A percentile compares a stretch with the other conserved stretches of the same genome.
phyloP scores from a whole-genome alignment of 225 moss, liverwort and hornwort species.

The Thuidium tamariscinum region DNA sequence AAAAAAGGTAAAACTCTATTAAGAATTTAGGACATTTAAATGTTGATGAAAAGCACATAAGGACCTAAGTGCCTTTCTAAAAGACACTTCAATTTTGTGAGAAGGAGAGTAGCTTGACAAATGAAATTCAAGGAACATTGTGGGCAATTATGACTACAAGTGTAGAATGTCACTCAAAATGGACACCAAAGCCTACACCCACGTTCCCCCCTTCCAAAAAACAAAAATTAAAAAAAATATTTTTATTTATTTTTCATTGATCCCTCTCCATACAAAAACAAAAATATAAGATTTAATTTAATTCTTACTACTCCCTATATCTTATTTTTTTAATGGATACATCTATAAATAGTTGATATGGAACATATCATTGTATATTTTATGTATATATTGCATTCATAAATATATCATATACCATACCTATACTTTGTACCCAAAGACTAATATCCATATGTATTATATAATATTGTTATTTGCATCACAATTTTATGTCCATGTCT shows the following conservation, averaged over 20 bases:
- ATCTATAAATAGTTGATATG: neutral
- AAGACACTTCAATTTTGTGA: neutral
- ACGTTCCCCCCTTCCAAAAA: accelerated
- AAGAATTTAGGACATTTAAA: neutral
- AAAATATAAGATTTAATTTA: neutral
- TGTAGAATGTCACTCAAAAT: neutral
- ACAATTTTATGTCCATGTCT: accelerated
- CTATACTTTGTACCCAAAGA: neutral
- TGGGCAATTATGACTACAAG: neutral
- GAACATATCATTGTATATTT: accelerated
- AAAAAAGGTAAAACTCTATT: accelerated
- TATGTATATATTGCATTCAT: accelerated
- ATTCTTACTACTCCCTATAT: neutral
- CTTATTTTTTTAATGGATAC: neutral
- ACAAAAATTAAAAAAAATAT: too few species aligned
- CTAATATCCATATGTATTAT: neutral
- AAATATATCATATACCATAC: neutral
- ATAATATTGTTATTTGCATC: neutral
- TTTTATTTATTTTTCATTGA: neutral
- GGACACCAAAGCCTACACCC: neutral
- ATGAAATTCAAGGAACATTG: neutral
- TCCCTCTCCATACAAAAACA: accelerated
- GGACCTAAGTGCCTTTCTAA: too few species aligned
- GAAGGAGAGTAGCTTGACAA: accelerated
- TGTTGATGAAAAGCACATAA: neutral